Percentiles rank a stretch among this genome's conserved stretches.
These are phyloP conservation scores for Neopestalotiopsis sp. DNA, from an alignment of 2,329 filamentous ascomycete species.

Conservation along the genomic window DNA sequence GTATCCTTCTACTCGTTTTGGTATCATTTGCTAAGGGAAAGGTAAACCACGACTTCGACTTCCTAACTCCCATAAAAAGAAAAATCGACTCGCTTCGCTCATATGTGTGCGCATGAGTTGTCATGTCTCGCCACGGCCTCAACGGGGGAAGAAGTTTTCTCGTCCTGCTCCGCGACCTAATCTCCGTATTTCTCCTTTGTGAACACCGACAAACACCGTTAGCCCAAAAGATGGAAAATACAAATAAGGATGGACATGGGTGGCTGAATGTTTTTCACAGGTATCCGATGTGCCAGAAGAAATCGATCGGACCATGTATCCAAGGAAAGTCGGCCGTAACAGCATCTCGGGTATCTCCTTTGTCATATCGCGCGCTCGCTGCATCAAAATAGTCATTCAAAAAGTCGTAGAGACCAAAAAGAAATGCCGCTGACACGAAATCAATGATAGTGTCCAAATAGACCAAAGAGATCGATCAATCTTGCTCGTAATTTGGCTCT, in stretches of 20 bases:
- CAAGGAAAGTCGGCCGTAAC: not conserved
- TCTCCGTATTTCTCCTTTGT: too few species aligned
- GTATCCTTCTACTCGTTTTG: constrained; percentile 12
- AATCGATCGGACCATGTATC: too few species aligned
- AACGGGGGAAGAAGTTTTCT: too few species aligned
- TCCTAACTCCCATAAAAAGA: not conserved
- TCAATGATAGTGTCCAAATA: too few species aligned
- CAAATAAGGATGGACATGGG: not conserved
- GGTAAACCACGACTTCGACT: not conserved
- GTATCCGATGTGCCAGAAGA: not conserved
- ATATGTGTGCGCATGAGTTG: too few species aligned
- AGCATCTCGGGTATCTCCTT: not conserved
- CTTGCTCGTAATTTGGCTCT: not conserved
- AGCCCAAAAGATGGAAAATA: too few species aligned
- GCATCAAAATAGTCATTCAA: not conserved
- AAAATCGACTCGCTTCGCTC: not conserved
- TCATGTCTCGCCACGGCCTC: not conserved
- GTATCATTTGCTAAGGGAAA: constrained; percentile 14
- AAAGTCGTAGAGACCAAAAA: not conserved
- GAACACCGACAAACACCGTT: too few species aligned
- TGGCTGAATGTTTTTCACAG: too few species aligned
- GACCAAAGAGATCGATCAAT: too few species aligned
- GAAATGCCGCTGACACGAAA: not conserved
- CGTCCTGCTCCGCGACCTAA: not conserved
- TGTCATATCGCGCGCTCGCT: not conserved